Conservation (phyloP, 176 grass and related monocot species). For the Eleusine coracana region DNA sequence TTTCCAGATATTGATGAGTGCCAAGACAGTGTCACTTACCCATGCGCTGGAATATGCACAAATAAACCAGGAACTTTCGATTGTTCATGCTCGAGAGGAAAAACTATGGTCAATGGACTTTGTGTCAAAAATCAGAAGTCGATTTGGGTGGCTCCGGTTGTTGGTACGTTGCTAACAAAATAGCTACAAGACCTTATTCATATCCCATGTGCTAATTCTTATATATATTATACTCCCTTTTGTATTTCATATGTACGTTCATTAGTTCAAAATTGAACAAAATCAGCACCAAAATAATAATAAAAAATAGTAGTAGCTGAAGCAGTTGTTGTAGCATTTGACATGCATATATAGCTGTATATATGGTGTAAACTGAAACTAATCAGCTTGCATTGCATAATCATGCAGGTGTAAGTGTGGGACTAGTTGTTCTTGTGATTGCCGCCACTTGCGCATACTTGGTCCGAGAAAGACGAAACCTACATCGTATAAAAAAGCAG, state of each 20-base stretch:
- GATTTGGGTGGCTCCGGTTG: neutral
- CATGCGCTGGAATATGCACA: neutral
- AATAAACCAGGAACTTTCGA: neutral
- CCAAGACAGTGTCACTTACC: neutral
- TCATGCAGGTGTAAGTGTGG: neutral
- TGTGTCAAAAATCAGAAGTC: neutral
- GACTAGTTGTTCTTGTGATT: neutral
- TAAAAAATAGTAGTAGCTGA: neutral
- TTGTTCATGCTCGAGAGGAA: neutral
- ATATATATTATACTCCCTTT: neutral
- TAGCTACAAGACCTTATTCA: neutral
- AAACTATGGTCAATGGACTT: neutral
- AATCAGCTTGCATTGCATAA: neutral
- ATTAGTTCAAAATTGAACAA: neutral
- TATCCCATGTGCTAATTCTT: neutral
- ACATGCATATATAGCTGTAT: neutral
- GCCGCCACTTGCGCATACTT: neutral
- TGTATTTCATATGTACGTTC: neutral
- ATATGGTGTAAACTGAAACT: neutral
- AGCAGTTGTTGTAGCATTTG: neutral
- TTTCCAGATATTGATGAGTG: conserved; percentile 3
- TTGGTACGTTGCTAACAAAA: neutral
- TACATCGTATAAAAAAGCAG: neutral
- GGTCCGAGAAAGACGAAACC: neutral
- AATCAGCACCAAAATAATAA: neutral